These are phyloP conservation scores for Citrus medica DNA, from an alignment of 345 rosid genomes.

Conservation along the genomic window DNA sequence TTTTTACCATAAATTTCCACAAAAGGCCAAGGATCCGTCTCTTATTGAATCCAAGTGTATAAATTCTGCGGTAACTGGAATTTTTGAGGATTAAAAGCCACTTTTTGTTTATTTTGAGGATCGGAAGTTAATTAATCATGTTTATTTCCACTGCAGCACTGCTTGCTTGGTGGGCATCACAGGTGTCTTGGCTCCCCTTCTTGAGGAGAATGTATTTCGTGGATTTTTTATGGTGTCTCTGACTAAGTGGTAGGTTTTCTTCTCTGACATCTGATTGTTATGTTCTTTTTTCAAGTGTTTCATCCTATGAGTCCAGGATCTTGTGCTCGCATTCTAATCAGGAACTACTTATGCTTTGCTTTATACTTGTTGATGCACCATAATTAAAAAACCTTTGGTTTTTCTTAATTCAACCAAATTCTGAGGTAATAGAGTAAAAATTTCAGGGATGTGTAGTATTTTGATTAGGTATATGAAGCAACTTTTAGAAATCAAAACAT, in stretches of 20 bases:
- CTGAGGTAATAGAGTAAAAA: background rate
- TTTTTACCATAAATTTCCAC: background rate
- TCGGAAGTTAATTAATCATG: conserved; percentile 5
- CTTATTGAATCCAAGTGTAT: background rate
- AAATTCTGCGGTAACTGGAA: background rate
- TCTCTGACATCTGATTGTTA: background rate
- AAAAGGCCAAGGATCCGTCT: background rate
- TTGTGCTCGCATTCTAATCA: background rate
- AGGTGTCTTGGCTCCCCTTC: conserved; percentile 87
- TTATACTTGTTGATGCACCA: background rate
- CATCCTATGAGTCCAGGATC: background rate
- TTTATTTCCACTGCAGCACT: conserved; percentile 46
- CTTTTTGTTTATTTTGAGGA: background rate
- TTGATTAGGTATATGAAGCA: background rate
- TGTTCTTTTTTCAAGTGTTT: conserved; percentile 2
- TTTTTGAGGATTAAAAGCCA: background rate
- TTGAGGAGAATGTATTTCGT: conserved; percentile 93
- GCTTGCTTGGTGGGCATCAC: conserved; percentile 85
- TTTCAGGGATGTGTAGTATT: background rate
- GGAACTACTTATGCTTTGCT: background rate
- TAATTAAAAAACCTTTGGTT: background rate
- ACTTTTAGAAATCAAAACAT: background rate
- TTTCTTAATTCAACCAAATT: background rate
- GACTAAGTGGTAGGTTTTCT: conserved; percentile 71
- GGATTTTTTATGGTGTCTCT: conserved; percentile 92